Evolutionary conservation across 2,329 filamentous ascomycete genomes (phyloP), one percentile per base, ranked within the genome.

Genomic region (Tolypocladium inflatum): DNA sequence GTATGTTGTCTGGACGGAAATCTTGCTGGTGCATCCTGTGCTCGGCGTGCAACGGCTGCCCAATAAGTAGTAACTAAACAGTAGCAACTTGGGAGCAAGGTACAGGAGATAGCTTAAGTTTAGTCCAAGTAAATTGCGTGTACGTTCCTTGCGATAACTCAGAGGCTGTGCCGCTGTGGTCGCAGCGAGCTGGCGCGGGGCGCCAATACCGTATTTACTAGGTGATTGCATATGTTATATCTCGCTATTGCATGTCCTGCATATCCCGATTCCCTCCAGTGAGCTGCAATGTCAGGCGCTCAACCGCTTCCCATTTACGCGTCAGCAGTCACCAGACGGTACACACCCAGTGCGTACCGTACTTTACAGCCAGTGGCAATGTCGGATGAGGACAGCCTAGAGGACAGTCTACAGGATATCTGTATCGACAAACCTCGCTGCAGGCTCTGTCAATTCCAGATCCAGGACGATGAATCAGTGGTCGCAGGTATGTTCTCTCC

Each of bases 391-490:
- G 45, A 51, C n/a, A 51, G 26, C 33, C 9, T 50, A 38, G 45
- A 33, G 26, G 45, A 51, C n/a, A 51, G 26, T n/a, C 9, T 50
- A 38, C 54, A 48, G 30, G 15, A 55, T 48, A 13, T 23, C 33
- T 55, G 42, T 38, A 33, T 55, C 19, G 30, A 48, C 42, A 55
- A 48, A 38, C 54, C 54, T 38, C 54, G 54, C 26, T 55, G 54
- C 54, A n/a, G 54, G 30, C 42, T 55, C 19, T 55, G 54, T 55
- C 54, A 55, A 38, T 55, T 55, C 30, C 41, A 26, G 33, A 23
- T 55, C 42, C 19, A 38, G 42, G 54, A 55, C 30, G 13, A 38
- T 15, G 42, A 55, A 21, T 45, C 30, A n/a, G 54, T 55, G 26
- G 26, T 55, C 30, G 41, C 41, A 45, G 41, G 54, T 30, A 45